Evolutionary conservation across 441 rosid genomes (phyloP), one percentile per base, ranked within the genome.

Genomic region (Iberis amara): DNA sequence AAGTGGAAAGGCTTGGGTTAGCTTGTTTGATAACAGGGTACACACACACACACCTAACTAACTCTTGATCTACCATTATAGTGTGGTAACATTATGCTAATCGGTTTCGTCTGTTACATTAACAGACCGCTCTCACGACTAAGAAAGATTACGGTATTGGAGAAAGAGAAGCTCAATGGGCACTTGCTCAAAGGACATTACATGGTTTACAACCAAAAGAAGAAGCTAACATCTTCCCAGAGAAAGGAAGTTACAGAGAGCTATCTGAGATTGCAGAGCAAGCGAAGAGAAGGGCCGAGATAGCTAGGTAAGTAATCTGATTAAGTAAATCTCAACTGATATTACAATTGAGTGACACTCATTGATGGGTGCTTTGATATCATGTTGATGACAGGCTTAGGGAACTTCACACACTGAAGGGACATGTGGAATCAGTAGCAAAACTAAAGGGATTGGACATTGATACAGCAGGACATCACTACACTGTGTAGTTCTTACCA

Each of bases 161-260:
- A 66, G 97, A 85, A 62, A 79, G 97, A 59, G 97, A 89, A 62
- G 97, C 97, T 57, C 97, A 89, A 39, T 89, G 96, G 96, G 96
- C 96, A 49, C 81, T 47, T 36, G 89, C 90, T 48, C 97, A 89
- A 57, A 81, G 97, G 61, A 85, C 97, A 21, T 59, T 86, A 43
- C 97, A 89, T 2, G 97, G 97, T 8, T 85, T 86, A 56, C 97
- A 89, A 59, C 88, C 94, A 8, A 86, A 90, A 3, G 90, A 83
- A 73, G 56, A 80, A 1, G 62, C 53, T 7, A 63, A 71, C 51
- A 52, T 86, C 64, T 86, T 83, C 75, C 65, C 65, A 4, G 97
- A 89, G 50, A 83, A 75, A 78, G 83, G 55, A 76, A 79, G 83
- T 76, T 89, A 85, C 55, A 80, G 97, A 62, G 97, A 89, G 66